Conservation (phyloP, 495 filamentous ascomycete genomes). For the Aspergillus asperescens region DNA sequence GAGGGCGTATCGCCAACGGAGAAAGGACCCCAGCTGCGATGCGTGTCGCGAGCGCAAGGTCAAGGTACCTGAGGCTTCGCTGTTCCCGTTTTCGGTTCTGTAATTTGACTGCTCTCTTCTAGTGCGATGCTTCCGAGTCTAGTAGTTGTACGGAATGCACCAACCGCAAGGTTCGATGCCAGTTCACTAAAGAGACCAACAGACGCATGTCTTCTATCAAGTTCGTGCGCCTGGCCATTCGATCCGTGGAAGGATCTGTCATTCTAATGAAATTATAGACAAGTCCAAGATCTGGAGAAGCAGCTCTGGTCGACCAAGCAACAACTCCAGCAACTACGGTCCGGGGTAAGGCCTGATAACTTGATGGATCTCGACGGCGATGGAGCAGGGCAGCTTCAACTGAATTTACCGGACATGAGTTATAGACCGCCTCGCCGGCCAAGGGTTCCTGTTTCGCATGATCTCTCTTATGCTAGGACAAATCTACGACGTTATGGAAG, state of each 20-base stretch:
- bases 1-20: constrained; percentile 85
- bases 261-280: constrained; percentile 42
- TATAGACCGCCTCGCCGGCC: constrained; percentile 58
- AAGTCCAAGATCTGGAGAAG: constrained; percentile 95
- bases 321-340: constrained; percentile 65
- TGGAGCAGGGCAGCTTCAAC: constrained; percentile 47
- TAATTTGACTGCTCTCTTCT: constrained; percentile 5
- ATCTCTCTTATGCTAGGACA: constrained; percentile 63
- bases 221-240: constrained; percentile 37
- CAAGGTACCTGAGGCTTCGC: constrained; percentile 52
- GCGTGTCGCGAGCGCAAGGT: constrained; percentile 97
- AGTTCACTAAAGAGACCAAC: constrained; percentile 99
- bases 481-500: constrained; percentile 70
- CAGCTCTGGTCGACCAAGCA: constrained; percentile 71
- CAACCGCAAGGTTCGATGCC: constrained; percentile 90
- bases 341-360: constrained; percentile 38
- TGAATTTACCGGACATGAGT: constrained; percentile 67
- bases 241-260: constrained; percentile 3
- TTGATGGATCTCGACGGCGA: constrained; percentile 60
- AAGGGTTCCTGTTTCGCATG: constrained; percentile 54
- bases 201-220: constrained; percentile 98
- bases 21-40: constrained; percentile 97
- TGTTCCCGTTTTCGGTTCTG: background rate
- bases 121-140: constrained; percentile 95
- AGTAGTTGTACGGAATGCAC: constrained; percentile 94